phyloP scores from a whole-genome alignment of 1,284 basidiomycete genomes.

The Crucibulum cyathiforme region DNA sequence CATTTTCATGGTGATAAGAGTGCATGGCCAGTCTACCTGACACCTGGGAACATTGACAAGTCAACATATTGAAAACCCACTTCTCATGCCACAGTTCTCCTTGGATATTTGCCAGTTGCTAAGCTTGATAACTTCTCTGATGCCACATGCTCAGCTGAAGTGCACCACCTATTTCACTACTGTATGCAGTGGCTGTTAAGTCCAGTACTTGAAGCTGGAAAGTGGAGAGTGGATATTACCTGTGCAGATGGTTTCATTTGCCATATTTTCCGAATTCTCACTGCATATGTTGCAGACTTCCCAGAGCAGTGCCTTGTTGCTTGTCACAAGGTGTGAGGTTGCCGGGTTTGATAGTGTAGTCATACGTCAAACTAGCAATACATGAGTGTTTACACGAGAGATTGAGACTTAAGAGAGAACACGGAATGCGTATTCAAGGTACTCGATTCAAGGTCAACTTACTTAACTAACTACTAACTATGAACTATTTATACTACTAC shows the following conservation, averaged over 20 bases:
- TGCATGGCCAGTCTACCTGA: constrained; percentile 46
- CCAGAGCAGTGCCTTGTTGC: constrained; percentile 47
- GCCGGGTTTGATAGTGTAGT: too few relatives aligned
- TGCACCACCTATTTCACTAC: constrained; percentile 40
- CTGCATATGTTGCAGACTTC: constrained; percentile 48
- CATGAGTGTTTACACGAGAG: too few relatives aligned
- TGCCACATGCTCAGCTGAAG: constrained; percentile 6
- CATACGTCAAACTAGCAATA: too few relatives aligned
- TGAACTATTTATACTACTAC: too few relatives aligned
- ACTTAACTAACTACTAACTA: too few relatives aligned
- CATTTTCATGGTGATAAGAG: constrained; percentile 40
- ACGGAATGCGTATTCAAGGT: too few relatives aligned
- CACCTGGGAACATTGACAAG: constrained; percentile 45
- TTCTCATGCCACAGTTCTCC: constrained; percentile 26
- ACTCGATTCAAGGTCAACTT: too few relatives aligned
- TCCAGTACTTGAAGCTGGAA: constrained; percentile 37
- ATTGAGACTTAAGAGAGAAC: too few relatives aligned
- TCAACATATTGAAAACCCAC: constrained; percentile 23
- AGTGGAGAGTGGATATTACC: constrained; percentile 34
- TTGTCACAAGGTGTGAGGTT: constrained; percentile 26
- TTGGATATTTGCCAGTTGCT: constrained; percentile 47
- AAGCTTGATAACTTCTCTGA: constrained; percentile 42
- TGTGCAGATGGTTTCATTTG: constrained; percentile 42
- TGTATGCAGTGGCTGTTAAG: constrained; percentile 40
- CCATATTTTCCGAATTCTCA: constrained; percentile 41